Base-by-base conservation (phyloP, 805 yeast species). In the Spathaspora gorwiae region DNA sequence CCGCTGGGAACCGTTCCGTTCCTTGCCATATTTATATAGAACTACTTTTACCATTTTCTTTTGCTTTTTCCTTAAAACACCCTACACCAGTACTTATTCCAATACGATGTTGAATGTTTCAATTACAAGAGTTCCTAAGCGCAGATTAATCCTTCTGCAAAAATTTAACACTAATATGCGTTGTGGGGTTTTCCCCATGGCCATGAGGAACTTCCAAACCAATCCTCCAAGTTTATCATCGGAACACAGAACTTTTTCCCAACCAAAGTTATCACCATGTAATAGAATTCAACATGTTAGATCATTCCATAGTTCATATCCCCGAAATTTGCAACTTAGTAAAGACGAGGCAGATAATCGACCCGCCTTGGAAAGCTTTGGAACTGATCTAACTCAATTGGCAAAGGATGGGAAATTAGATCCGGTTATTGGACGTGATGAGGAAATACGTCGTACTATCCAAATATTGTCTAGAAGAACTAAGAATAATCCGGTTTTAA, bases 371-470 rank as follows among this genome's bases (percentile, higher is more conserved):
- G 89, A 89, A 54, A 82, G 83, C 57, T 92, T 70, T 60, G 99
- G 97, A 19, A 78, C 86, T 0, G 92, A 94, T 62, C 67, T 92
- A 50, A 94, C 98, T 1, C 81, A 83, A 47, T 63, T 92, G 53
- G 99, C 99, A 1, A 75, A 77, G 49, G 87, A 87, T 44, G 98
- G 98, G 27, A 88, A 88, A 56, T 72, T 92, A 34, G 99, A 92
- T 58, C 99, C 99, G 0, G 98, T 94, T 19, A 94, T 92, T 57
- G 99, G 99, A 3, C 75, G 98, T 51, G 98, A 94, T 57, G 96
- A 90, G 50, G 98, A 94, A 60, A 94, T 92, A 46, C 77, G 92
- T 47, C 74, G 99, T 47, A 92, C 98, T 0, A 84, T 92, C 46
- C 98, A 92, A 62, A 90, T 92, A 40, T 68, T 92, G 38, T 88